Conservation (phyloP, 202 grass and related monocot genomes). For the Cymbopogon flexuosus region DNA sequence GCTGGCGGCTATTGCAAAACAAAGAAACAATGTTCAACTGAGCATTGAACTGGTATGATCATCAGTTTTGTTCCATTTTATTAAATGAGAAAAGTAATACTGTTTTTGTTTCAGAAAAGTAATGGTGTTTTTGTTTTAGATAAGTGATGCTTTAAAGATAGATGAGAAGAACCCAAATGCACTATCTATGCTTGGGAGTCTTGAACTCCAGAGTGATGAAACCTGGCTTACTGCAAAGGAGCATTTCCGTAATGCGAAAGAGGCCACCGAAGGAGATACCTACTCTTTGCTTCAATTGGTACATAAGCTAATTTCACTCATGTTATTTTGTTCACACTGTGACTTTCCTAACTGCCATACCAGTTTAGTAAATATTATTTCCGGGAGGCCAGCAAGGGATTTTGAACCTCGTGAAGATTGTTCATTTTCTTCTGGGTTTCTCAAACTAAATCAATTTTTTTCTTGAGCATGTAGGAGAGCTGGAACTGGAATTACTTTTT, state of each 20-base stretch:
- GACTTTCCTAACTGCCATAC: neutral
- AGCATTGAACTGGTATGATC: slow-evolving; percentile 76
- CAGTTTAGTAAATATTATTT: neutral
- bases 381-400: neutral
- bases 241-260: slow-evolving; percentile 78
- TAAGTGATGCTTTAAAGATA: slow-evolving; percentile 89
- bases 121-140: slow-evolving; percentile 46
- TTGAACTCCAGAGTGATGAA: slow-evolving; percentile 82
- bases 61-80: neutral
- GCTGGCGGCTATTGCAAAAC: slow-evolving; percentile 78
- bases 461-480: neutral
- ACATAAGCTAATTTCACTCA: slow-evolving; percentile 20
- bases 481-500: too few relatives aligned
- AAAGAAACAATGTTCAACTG: slow-evolving; percentile 66
- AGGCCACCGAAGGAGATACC: slow-evolving; percentile 77
- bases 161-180: slow-evolving; percentile 83
- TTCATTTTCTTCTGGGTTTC: neutral
- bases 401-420: neutral
- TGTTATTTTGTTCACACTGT: slow-evolving; percentile 19
- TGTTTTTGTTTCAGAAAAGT: slow-evolving; percentile 53
- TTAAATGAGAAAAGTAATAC: slow-evolving; percentile 19
- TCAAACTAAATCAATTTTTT: neutral
- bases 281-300: slow-evolving; percentile 89
- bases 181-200: slow-evolving; percentile 79
- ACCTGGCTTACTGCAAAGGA: slow-evolving; percentile 89